Evolutionary conservation across 1,139 yeast species (phyloP), one percentile per base, ranked within the genome.

Genomic region (Kodamaea alishanica): DNA sequence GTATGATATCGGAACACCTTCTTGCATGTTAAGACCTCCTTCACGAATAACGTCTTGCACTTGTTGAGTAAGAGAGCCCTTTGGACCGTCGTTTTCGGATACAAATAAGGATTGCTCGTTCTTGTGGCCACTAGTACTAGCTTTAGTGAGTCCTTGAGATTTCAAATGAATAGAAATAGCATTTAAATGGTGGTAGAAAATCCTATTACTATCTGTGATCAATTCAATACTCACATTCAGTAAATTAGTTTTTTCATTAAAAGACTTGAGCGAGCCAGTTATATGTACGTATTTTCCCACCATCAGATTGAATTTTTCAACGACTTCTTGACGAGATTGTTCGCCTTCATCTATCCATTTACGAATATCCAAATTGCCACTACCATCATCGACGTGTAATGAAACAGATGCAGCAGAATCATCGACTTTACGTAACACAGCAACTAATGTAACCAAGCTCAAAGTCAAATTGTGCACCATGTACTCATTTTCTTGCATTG

Each of bases 301-400:
- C 42, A 54, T 48, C 9, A 52, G 50, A 38, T 53, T 52, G 43
- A 52, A 63, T 34, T 48, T 73, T 65, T 67, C 72, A 12, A 56
- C 53, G 9, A 49, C 50, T 36, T 57, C 65, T 34, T 58, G 60
- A 0, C 67, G 58, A 5, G 64, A 47, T 5, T 67, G 56, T 28
- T 61, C 56, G 32, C 67, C 70, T 27, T 79, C 80, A 46, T 81
- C 81, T 34, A 77, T 67, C 90, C 94, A 86, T 48, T 75, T 74
- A 49, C 85, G 75, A 31, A 85, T 74, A 33, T 84, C 88, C 20
- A 81, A 66, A 4, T 79, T 70, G 0, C 95, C 95, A 0, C 96
- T 84, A 4, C 96, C 95, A 56, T 90, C 97, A 52, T 88, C 96
- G 15, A 88, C 56, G 24, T 81, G 75, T 41, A 84, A 61, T 9